Evolutionary conservation across 179 eudicot species (phyloP), one percentile per base, ranked within the genome.

Genomic region (Nepenthes alata): DNA sequence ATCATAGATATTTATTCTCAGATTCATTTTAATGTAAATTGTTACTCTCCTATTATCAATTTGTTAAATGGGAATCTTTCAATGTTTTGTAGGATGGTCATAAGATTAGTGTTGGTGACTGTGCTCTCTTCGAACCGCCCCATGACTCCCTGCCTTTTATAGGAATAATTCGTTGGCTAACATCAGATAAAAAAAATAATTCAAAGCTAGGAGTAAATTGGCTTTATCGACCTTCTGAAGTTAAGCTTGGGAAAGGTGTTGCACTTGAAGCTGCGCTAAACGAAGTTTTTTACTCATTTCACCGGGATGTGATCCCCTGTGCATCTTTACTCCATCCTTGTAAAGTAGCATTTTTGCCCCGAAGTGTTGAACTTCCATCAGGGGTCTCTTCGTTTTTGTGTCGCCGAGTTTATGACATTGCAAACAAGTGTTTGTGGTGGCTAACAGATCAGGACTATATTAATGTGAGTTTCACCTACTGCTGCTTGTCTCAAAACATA

Each of bases 381-480:
- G 77, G 80, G 63, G 71, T 72, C 53, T 76, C 72, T 67, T 72
- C 83, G 58, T 78, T 75, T 78, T 72, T 75, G 68, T 78, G 80
- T 59, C 69, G 80, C 48, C 67, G 80, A 67, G 77, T 78, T 57
- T 75, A 78, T 63, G 77, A 78, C 64, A 69, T 70, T 59, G 54
- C 74, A 54, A 63, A 55, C 77, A 75, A 60, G 68, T 53, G 77
- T 78, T 48, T 72, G 58, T 72, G 77, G 80, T 75, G 80, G 80
- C 68, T 75, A 51, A 69, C 75, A 15, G 83, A 75, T 72, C 68
- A 60, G 62, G 68, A 75, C 64, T 75, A 50, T 61, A 69, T 67
- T 75, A 64, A 75, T 75, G 81, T 77, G 65, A 64, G 83, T 66
- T 16, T 13, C 36, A 11, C 61, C n/a, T 14, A 37, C 47, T 44